Base-by-base conservation (phyloP, 768 basidiomycete genomes). In the Collybia sp. region DNA sequence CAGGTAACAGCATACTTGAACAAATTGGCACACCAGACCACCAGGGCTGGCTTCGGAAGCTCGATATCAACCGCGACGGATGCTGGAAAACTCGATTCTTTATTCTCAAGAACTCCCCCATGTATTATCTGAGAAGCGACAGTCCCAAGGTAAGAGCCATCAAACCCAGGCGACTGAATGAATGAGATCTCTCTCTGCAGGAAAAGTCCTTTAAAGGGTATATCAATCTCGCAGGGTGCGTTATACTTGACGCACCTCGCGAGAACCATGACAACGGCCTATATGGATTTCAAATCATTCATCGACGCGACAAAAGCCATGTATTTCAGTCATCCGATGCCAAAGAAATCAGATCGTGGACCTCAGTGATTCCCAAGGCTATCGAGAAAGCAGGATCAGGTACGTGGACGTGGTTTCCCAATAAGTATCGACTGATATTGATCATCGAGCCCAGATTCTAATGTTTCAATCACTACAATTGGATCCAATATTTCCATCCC, bases 181-280 rank as follows among this genome's bases (percentile, higher is more conserved):
- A 25, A 47, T 50, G 6, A 17, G 31, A 35, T 36, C 15, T 37
- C 20, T 34, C 18, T 43, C 25, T 47, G 44, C 45, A 94, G 88
- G 94, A 97, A 69, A 88, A 84, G 25, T 88, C 88, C 57, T 88
- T 96, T 64, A 98, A 98, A 69, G 95, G 90, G n/a, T 94, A 94
- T 55, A 80, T 98, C 59, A 86, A 96, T 56, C 82, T 96, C 39
- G 66, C 76, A 19, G 95, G 96, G 0, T 95, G 96, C 72, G 92
- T 86, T 58, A 89, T 98, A 44, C 79, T 93, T 34, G 83, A 90
- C 8, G 96, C n/a, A n/a, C n/a, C n/a, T n/a, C n/a, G 98, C 62
- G 92, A 93, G 70, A 91, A 86, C 64, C 71, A 90, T 17, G 83
- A 93, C 57, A 91, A 93, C 17, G 95, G 95, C 12, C 80, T 84